These are phyloP conservation scores for Leccinum incarnatum DNA, from an alignment of 768 basidiomycete species.

Conservation along the genomic window DNA sequence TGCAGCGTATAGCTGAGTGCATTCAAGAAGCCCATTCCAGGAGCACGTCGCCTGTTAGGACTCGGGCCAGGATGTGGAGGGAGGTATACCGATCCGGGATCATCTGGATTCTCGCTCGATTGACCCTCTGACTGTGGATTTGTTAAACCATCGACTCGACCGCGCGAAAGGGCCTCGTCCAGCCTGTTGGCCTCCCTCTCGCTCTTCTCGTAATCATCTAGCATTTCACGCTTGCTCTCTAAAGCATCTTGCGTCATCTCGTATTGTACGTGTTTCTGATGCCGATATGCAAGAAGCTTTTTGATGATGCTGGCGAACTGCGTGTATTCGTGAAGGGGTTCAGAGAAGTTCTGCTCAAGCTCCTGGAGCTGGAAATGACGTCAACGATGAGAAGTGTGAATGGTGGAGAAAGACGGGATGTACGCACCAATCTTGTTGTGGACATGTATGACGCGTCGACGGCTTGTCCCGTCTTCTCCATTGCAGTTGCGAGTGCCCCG, in stretches of 20 bases:
- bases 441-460: conserved; percentile 92
- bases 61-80: conserved; percentile 82
- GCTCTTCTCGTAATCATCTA: conserved; percentile 90
- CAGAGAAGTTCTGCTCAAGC: conserved; percentile 92
- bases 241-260: conserved; percentile 94
- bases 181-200: conserved; percentile 88
- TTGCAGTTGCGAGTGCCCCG: conserved; percentile 68
- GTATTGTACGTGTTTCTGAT: conserved; percentile 97
- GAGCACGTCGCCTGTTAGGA: conserved; percentile 57
- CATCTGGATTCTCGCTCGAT: conserved; percentile 37
- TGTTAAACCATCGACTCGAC: conserved; percentile 36
- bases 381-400: conserved; percentile 8
- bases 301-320: conserved; percentile 96
- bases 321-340: conserved; percentile 92
- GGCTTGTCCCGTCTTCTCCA: conserved; percentile 97
- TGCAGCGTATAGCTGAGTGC: conserved; percentile 93
- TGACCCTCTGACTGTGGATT: conserved; percentile 27
- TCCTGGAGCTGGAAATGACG: conserved; percentile 69
- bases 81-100: conserved; percentile 50
- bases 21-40: conserved; percentile 84
- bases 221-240: conserved; percentile 76
- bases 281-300: conserved; percentile 89
- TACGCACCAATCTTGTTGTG: conserved; percentile 79
- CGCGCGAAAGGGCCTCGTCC: conserved; percentile 79
- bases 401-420: background rate